A percentile compares a stretch with the other conserved stretches of the same genome.
Evolutionary conservation across 1,139 yeast genomes (phyloP).

Genomic region (Geotrichum aggregatum): DNA sequence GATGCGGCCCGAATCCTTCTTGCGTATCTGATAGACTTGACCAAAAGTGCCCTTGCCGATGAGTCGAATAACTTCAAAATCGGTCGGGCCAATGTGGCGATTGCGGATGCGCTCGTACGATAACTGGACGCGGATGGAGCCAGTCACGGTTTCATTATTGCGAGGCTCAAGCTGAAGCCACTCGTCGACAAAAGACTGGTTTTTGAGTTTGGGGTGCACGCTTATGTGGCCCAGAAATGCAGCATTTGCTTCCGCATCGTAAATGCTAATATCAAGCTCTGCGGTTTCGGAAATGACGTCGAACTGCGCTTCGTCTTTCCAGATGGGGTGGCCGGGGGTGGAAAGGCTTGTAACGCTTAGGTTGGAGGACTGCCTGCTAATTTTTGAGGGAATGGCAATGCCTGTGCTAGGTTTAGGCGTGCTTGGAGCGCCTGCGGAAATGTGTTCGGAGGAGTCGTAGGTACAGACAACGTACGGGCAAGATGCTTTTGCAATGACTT

Average conservation of each 20-base stretch:
- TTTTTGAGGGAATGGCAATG: conserved; percentile 40
- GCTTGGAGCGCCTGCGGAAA: conserved; percentile 55
- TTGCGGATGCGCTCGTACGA: conserved; percentile 65
- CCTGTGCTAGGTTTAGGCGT: conserved; percentile 25
- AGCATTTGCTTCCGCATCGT: conserved; percentile 79
- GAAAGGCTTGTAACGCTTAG: conserved; percentile 21
- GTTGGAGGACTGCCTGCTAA: conserved; percentile 14
- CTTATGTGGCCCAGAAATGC: conserved; percentile 81
- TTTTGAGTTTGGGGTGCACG: conserved; percentile 59
- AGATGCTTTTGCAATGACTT: conserved; percentile 50
- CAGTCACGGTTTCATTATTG: conserved; percentile 72
- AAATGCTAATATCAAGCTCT: conserved; percentile 78
- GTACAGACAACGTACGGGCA: conserved; percentile 92
- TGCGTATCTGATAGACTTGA: conserved; percentile 91
- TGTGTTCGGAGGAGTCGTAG: conserved; percentile 86
- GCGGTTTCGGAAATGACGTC: conserved; percentile 76
- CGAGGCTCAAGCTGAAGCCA: conserved; percentile 78
- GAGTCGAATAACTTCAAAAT: conserved; percentile 82
- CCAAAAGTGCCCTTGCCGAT: conserved; percentile 98
- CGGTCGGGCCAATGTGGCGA: conserved; percentile 79
- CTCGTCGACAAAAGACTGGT: conserved; percentile 45
- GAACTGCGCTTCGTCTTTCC: conserved; percentile 89
- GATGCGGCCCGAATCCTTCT: conserved; percentile 79
- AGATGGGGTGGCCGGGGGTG: conserved; percentile 53
- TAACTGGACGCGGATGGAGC: conserved; percentile 71